These are phyloP conservation scores for Trebouxia gelatinosa DNA, from an alignment of 163 green algal species.

Conservation along the genomic window DNA sequence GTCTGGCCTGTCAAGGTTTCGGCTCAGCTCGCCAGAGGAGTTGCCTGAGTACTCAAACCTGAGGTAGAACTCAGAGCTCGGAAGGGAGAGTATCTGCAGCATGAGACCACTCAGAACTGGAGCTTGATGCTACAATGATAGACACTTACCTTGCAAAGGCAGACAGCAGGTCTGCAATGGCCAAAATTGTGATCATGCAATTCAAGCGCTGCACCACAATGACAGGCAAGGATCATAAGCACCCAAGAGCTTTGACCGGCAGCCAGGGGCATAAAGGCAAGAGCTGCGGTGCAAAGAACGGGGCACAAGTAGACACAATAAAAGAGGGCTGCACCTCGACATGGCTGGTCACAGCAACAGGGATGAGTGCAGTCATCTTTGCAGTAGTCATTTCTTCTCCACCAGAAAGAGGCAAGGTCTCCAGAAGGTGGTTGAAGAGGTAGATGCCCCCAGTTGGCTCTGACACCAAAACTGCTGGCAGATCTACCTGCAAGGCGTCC, in stretches of 20 bases:
- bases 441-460: not conserved
- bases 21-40: not conserved
- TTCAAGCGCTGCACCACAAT: not conserved
- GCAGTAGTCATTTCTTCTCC: slow-evolving; percentile 3
- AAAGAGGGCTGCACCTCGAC: not conserved
- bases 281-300: not conserved
- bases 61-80: slow-evolving; percentile 4
- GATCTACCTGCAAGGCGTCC: no score
- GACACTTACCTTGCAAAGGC: not conserved
- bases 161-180: not conserved
- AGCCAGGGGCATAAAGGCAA: slow-evolving; percentile 6
- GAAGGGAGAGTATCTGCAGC: slow-evolving; percentile 12
- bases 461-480: no score
- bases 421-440: not conserved
- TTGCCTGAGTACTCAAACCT: slow-evolving; percentile 26
- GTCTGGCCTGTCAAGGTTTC: slow-evolving; percentile 19
- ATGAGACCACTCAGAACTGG: not conserved
- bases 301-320: no score
- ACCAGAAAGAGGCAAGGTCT: slow-evolving; percentile 1
- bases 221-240: not conserved
- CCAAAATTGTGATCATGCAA: not conserved
- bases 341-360: not conserved
- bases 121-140: not conserved
- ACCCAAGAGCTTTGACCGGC: not conserved
- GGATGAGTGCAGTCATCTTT: slow-evolving; percentile 19